Evolutionary conservation across 164 flowering plant genomes (phyloP).

Genomic region (Nymphaea thermarum): DNA sequence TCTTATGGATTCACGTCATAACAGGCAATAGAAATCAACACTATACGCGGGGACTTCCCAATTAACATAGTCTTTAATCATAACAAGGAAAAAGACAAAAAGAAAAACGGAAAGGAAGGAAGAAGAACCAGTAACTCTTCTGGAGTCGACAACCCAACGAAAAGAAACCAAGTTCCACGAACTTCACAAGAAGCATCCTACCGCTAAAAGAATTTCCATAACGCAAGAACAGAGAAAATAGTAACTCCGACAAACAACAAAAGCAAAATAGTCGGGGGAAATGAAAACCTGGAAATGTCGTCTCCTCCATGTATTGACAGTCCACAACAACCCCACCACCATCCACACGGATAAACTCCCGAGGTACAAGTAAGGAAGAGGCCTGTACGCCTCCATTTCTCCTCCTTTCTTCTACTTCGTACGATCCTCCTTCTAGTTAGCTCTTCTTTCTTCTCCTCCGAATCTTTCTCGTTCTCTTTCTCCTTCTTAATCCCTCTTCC

Average conservation of each 20-base stretch:
- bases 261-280: background rate
- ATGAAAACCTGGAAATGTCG: constrained; percentile 65
- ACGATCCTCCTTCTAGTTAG: background rate
- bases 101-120: too few relatives aligned
- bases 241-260: background rate
- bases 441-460: background rate
- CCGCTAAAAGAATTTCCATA: too few relatives aligned
- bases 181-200: too few relatives aligned
- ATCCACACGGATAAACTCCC: constrained; percentile 53
- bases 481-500: constrained; percentile 12
- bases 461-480: background rate
- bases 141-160: too few relatives aligned
- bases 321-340: constrained; percentile 58
- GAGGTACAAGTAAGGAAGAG: constrained; percentile 62
- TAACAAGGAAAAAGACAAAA: too few relatives aligned
- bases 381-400: constrained; percentile 52
- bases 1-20: too few relatives aligned
- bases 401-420: constrained; percentile 4
- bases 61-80: too few relatives aligned
- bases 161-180: too few relatives aligned
- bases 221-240: background rate
- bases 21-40: too few relatives aligned
- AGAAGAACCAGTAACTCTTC: too few relatives aligned
- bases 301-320: constrained; percentile 53
- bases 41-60: too few relatives aligned